A percentile compares a stretch with the other conserved stretches of the same genome.
These are phyloP conservation scores for Citrus cavaleriei DNA, from an alignment of 345 rosid genomes.

Conservation along the genomic window DNA sequence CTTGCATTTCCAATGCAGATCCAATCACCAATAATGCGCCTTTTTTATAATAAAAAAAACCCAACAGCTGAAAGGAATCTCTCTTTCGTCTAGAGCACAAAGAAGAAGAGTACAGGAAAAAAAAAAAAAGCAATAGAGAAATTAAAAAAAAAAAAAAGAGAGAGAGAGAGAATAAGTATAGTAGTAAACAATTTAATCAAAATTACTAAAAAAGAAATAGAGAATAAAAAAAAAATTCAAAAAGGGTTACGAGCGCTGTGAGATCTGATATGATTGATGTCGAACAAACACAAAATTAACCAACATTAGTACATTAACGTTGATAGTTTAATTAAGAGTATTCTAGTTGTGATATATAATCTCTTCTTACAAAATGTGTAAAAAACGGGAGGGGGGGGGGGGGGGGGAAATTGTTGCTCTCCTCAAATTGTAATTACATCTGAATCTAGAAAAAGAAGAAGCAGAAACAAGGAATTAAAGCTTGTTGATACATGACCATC, in stretches of 20 bases:
- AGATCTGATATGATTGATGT: conserved; percentile 33
- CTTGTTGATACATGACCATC: not conserved
- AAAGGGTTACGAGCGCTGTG: conserved; percentile 28
- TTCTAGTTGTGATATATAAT: conserved; percentile 11
- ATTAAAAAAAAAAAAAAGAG: not conserved
- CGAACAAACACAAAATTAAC: not conserved
- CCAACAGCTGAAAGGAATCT: conserved; percentile 49
- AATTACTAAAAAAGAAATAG: conserved; percentile 19
- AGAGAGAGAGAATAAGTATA: not conserved
- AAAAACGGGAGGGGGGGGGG: too few species aligned
- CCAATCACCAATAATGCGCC: conserved; percentile 28
- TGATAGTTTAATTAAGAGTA: conserved; percentile 9
- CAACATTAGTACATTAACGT: not conserved
- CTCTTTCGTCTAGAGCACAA: conserved; percentile 40
- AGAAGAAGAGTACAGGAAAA: conserved; percentile 24
- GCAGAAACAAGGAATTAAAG: not conserved
- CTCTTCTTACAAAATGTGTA: conserved; percentile 33
- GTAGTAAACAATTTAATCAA: conserved; percentile 7
- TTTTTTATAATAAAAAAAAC: conserved; percentile 12
- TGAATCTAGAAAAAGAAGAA: conserved; percentile 7
- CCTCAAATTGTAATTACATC: conserved; percentile 27
- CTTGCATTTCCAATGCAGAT: conserved; percentile 45
- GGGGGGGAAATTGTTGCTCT: conserved; percentile 26
- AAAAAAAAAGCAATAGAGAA: conserved; percentile 17
- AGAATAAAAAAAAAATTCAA: conserved; percentile 16